These are phyloP conservation scores for Cairneyella variabilis DNA, from an alignment of 495 filamentous ascomycete genomes.

Conservation along the genomic window DNA sequence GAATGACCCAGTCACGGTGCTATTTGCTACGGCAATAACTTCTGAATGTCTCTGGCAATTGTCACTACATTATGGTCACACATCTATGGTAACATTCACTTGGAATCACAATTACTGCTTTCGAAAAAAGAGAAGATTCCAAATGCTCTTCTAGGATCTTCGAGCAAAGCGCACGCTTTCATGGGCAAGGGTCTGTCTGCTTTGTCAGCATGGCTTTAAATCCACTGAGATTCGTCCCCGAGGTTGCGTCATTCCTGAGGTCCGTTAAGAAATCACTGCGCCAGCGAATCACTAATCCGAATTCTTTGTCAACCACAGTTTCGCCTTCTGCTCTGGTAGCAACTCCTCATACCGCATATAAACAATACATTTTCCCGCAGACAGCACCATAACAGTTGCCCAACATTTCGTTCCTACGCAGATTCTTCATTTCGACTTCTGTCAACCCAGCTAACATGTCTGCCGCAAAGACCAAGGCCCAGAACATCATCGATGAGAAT, in stretches of 20 bases:
- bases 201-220: too few relatives aligned
- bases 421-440: conserved; percentile 63
- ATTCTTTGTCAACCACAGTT: neutral
- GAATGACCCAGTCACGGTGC: too few relatives aligned
- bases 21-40: too few relatives aligned
- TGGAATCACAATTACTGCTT: too few relatives aligned
- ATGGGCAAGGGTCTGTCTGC: too few relatives aligned
- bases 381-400: conserved; percentile 25
- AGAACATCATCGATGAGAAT: conserved; percentile 87
- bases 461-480: conserved; percentile 80
- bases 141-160: conserved; percentile 7
- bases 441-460: conserved; percentile 66
- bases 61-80: neutral
- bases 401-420: conserved; percentile 74
- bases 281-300: too few relatives aligned
- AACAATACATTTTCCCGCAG: neutral
- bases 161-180: conserved; percentile 13
- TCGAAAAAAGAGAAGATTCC: too few relatives aligned
- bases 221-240: too few relatives aligned
- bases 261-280: too few relatives aligned
- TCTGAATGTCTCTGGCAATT: too few relatives aligned
- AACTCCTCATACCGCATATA: conserved; percentile 1
- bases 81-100: neutral
- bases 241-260: too few relatives aligned
- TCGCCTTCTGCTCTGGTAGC: neutral